A percentile compares a stretch with the other conserved stretches of the same genome.
Evolutionary conservation across 139 green algal species (phyloP).

Genomic region (Coelastrella sp.): DNA sequence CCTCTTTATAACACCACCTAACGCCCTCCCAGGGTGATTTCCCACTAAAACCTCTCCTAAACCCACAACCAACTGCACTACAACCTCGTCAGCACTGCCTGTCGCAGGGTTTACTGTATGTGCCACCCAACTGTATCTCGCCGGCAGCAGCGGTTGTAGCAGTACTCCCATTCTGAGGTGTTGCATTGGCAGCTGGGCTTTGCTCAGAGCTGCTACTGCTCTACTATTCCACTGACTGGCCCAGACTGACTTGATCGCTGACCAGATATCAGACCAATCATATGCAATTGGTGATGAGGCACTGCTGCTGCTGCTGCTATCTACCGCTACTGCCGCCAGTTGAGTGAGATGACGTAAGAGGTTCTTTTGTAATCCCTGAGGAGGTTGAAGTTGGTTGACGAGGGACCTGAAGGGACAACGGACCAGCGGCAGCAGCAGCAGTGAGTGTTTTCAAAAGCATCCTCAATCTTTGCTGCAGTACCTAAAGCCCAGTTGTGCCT

Average conservation of each 20-base stretch:
- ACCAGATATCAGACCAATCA: constrained; percentile 53
- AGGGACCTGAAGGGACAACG: neutral
- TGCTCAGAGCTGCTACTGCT: constrained; percentile 51
- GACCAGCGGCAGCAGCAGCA: neutral
- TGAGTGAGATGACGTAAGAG: neutral
- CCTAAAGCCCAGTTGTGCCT: too few species aligned
- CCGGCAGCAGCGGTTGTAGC: constrained; percentile 59
- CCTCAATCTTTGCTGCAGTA: too few species aligned
- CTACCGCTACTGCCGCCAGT: constrained; percentile 36
- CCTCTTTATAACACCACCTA: constrained; percentile 46
- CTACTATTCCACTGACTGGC: constrained; percentile 63
- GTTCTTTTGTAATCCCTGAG: neutral
- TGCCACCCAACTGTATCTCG: constrained; percentile 65
- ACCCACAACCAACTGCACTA: constrained; percentile 67
- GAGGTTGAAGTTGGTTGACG: constrained; percentile 32
- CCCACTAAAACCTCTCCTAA: constrained; percentile 77
- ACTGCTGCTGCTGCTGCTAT: constrained; percentile 7
- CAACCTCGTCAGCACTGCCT: constrained; percentile 51
- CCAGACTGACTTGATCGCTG: constrained; percentile 58
- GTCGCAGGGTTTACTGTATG: constrained; percentile 55
- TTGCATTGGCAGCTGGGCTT: constrained; percentile 49
- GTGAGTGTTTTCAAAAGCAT: neutral
- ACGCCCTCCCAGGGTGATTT: constrained; percentile 66
- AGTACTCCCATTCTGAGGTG: constrained; percentile 68
- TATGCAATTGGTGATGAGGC: neutral